Evolutionary conservation across 495 filamentous ascomycete genomes (phyloP).

Genomic region (Penicillium maclennaniae): DNA sequence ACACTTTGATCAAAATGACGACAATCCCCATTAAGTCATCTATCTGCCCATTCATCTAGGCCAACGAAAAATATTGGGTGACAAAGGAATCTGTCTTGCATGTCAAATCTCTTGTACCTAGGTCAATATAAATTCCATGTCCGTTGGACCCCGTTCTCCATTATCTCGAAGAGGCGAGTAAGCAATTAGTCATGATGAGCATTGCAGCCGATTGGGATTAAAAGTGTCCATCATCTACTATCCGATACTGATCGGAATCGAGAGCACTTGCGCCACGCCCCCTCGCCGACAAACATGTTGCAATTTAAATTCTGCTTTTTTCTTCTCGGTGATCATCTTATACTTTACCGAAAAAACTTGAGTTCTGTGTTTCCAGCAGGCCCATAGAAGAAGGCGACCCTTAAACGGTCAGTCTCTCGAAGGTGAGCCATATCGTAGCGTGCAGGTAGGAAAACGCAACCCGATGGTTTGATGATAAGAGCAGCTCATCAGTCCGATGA

Average conservation of each 20-base stretch:
- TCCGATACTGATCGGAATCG: not conserved
- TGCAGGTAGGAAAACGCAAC: constrained; percentile 55
- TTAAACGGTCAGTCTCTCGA: not conserved
- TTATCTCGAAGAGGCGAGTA: not conserved
- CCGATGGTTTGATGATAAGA: constrained; percentile 73
- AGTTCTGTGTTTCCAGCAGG: not conserved
- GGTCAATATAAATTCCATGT: not conserved
- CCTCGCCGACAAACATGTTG: not conserved
- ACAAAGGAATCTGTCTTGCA: not conserved
- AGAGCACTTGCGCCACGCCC: not conserved
- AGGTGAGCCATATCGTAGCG: not conserved
- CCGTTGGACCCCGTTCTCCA: not conserved
- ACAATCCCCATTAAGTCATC: constrained; percentile 25
- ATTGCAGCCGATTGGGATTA: not conserved
- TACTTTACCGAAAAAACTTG: not conserved
- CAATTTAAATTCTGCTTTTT: not conserved
- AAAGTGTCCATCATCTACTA: not conserved
- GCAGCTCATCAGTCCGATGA: constrained; percentile 76
- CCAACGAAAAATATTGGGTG: not conserved
- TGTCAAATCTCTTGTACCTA: not conserved
- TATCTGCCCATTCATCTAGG: not conserved
- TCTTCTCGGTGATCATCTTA: not conserved
- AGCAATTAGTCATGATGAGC: not conserved
- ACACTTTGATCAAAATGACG: constrained; percentile 37
- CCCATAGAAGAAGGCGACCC: not conserved